phyloP scores from a whole-genome alignment of 2,329 filamentous ascomycete genomes.

The Massarina eburnea region DNA sequence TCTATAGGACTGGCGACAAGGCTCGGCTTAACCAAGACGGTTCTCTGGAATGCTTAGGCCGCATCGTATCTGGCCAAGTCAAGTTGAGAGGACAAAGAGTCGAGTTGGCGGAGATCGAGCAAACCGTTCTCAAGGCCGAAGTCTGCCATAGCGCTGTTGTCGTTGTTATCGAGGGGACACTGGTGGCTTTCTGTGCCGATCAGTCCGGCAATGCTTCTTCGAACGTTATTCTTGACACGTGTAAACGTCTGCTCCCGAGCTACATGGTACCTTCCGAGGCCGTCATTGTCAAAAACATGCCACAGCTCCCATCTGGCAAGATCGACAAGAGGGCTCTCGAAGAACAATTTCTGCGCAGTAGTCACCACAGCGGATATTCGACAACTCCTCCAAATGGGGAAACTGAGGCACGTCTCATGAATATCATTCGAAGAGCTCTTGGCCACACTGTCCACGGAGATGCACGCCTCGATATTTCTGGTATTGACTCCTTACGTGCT shows the following conservation, averaged over 20 bases:
- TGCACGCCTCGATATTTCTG: conserved; percentile 55
- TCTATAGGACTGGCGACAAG: conserved; percentile 87
- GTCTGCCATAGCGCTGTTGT: conserved; percentile 65
- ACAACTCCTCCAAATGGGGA: conserved; percentile 15
- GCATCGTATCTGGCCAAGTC: conserved; percentile 78
- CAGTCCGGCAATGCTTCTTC: conserved; percentile 46
- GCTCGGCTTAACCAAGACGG: conserved; percentile 69
- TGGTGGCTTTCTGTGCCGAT: conserved; percentile 75
- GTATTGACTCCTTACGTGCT: conserved; percentile 67
- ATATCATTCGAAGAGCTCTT: conserved; percentile 48
- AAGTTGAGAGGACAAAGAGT: conserved; percentile 84
- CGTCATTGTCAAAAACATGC: conserved; percentile 64
- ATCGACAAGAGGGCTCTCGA: conserved; percentile 70
- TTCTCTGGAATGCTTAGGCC: conserved; percentile 78
- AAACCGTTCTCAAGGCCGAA: conserved; percentile 31
- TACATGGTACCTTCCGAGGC: conserved; percentile 84
- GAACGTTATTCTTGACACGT: conserved; percentile 58
- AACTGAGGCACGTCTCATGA: conserved; percentile 37
- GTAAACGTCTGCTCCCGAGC: conserved; percentile 72
- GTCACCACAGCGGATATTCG: conserved; percentile 13
- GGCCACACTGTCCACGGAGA: conserved; percentile 38
- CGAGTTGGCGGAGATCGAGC: conserved; percentile 66
- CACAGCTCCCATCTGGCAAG: conserved; percentile 80
- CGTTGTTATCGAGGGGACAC: conserved; percentile 64
- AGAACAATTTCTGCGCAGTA: conserved; percentile 51